Base-by-base conservation (phyloP, 805 yeast genomes). In the Nakazawaea wyomingensis region DNA sequence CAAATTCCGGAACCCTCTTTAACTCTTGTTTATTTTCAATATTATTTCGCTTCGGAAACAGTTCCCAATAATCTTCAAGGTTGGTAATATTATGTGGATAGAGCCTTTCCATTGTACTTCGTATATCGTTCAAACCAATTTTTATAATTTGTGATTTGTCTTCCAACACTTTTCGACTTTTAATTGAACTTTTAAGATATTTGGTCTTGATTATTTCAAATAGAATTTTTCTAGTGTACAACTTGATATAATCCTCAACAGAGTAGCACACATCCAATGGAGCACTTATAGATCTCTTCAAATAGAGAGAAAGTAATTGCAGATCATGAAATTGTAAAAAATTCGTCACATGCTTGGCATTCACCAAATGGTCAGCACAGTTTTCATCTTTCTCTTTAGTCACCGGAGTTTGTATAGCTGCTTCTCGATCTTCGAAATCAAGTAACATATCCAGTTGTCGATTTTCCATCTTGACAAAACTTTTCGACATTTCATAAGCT, bases 401-500 rank as follows among this genome's bases (percentile, higher is more conserved):
- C 19, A 5, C 8, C 10, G 10, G 11, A 18, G 1, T 20, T 1
- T 20, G 8, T 16, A n/a, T 9, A 13, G 14, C 29, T n/a, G 10
- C 21, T 11, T 28, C 26, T 13, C 14, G 6, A 10, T 27, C 29
- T 17, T 42, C 45, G 10, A 30, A 8, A 16, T 13, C 27, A 16
- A 19, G 20, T 21, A 42, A 24, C 6, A 13, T 16, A 8, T 20
- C 13, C 28, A 46, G 44, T 22, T 48, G 50, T 18, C 18, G n/a
- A 16, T 74, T 73, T 49, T 80, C 85, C 48, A 71, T 53, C 5
- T 57, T 53, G 1, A 72, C 51, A 44, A 64, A 71, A 16, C 54
- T 55, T 6, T 64, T 65, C 46, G 73, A 70, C 63, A 79, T 64
- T 50, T 80, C 85, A 46, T 64, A 57, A 1, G 80, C 74, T 3